These are phyloP conservation scores for Microdochium nivale DNA, from an alignment of 2,329 filamentous ascomycete genomes.

Conservation along the genomic window DNA sequence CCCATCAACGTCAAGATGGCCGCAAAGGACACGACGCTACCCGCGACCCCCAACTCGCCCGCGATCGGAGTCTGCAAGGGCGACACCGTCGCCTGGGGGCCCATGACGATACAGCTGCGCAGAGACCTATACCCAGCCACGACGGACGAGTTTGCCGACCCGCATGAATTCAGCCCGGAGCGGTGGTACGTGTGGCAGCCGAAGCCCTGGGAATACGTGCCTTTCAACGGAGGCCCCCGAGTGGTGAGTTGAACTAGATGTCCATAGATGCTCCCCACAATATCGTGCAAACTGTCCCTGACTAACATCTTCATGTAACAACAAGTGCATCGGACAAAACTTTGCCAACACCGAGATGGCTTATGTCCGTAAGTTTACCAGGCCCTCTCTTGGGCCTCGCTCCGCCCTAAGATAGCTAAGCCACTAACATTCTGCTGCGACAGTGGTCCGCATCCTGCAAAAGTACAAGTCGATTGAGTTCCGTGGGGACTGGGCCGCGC, in stretches of 20 bases:
- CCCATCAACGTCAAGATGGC: conserved; percentile 33
- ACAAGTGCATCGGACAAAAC: conserved; percentile 44
- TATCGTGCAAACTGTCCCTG: not conserved
- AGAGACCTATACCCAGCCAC: conserved; percentile 24
- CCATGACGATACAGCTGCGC: conserved; percentile 21
- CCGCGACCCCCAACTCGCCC: not conserved
- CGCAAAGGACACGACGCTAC: conserved; percentile 28
- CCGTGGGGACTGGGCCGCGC: conserved; percentile 33
- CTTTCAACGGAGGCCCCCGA: not conserved
- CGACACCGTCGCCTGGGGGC: not conserved
- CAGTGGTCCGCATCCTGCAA: conserved; percentile 46
- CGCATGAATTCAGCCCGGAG: conserved; percentile 32
- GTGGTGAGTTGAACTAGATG: not conserved
- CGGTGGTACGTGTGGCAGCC: conserved; percentile 32
- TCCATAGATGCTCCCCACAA: not conserved
- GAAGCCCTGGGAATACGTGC: conserved; percentile 19
- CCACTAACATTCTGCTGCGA: too few species aligned
- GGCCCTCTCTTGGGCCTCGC: not conserved
- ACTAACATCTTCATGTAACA: not conserved
- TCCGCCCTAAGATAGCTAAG: too few species aligned
- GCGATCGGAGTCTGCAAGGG: not conserved
- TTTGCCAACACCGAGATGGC: conserved; percentile 52
- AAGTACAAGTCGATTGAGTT: conserved; percentile 47
- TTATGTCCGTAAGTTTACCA: conserved; percentile 28
- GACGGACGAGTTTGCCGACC: conserved; percentile 12